Evolutionary conservation across 2,329 filamentous ascomycete species (phyloP).

Genomic region (Phialemoniopsis sp.): DNA sequence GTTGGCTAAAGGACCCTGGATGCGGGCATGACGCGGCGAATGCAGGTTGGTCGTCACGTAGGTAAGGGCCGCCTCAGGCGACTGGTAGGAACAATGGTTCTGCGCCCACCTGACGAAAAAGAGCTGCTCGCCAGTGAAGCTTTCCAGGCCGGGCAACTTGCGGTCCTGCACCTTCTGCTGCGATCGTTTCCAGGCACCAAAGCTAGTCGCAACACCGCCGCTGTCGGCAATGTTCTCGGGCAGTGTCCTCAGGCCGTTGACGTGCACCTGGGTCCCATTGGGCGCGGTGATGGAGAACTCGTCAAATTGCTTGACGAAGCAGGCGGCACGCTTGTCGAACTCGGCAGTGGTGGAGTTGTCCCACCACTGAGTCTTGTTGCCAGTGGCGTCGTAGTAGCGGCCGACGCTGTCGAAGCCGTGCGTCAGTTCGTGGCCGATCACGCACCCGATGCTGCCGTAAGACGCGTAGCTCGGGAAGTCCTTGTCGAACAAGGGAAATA

Average conservation of each 20-base stretch:
- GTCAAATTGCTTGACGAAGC: constrained; percentile 64
- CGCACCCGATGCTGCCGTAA: constrained; percentile 60
- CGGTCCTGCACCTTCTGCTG: neutral
- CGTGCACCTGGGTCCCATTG: constrained; percentile 51
- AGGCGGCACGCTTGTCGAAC: constrained; percentile 56
- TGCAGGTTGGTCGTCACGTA: constrained; percentile 62
- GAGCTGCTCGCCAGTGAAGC: constrained; percentile 60
- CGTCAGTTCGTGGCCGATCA: constrained; percentile 61
- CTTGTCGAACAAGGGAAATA: constrained; percentile 56
- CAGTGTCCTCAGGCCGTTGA: constrained; percentile 60
- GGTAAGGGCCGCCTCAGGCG: constrained; percentile 53
- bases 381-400: constrained; percentile 58
- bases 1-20: constrained; percentile 61
- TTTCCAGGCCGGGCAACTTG: constrained; percentile 3
- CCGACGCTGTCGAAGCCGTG: constrained; percentile 63
- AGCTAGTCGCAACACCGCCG: constrained; percentile 60
- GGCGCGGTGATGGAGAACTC: constrained; percentile 55
- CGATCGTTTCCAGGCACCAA: constrained; percentile 60
- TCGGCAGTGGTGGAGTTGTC: constrained; percentile 52
- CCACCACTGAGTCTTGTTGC: constrained; percentile 66
- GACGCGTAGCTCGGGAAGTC: constrained; percentile 46
- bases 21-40: constrained; percentile 58
- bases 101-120: constrained; percentile 64
- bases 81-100: constrained; percentile 63
- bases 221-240: constrained; percentile 71